A percentile compares a stretch with the other conserved stretches of the same genome.
Evolutionary conservation across 164 flowering plant species (phyloP).

Genomic region (Euptelea pleiosperma): DNA sequence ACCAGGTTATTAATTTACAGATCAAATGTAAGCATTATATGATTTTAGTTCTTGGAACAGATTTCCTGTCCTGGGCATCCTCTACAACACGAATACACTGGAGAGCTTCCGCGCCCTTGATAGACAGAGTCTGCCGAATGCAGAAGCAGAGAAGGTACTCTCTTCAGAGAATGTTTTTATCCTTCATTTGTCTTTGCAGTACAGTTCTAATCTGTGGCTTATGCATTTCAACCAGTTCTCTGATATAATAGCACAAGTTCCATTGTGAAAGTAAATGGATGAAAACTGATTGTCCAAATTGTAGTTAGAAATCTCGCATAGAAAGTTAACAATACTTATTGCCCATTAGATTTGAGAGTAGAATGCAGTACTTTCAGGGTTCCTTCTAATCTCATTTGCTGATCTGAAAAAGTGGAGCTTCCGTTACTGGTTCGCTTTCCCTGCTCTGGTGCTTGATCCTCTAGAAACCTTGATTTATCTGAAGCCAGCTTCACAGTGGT

Average conservation of each 20-base stretch:
- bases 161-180: neutral
- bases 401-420: constrained; percentile 94
- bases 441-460: constrained; percentile 86
- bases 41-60: too few relatives aligned
- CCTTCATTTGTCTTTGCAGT: neutral
- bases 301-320: constrained; percentile 1
- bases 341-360: constrained; percentile 78
- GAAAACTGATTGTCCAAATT: too few relatives aligned
- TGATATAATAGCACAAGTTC: neutral
- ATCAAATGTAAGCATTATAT: too few relatives aligned
- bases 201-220: neutral
- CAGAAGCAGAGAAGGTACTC: constrained; percentile 78
- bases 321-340: neutral
- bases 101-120: constrained; percentile 78
- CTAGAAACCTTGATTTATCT: constrained; percentile 61
- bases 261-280: neutral
- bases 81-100: constrained; percentile 81
- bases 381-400: constrained; percentile 85
- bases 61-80: constrained; percentile 82
- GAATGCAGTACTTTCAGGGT: constrained; percentile 67
- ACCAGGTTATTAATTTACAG: too few relatives aligned
- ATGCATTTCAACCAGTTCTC: neutral
- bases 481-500: constrained; percentile 74
- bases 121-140: constrained; percentile 56
- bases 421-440: constrained; percentile 93